Base-by-base conservation (phyloP, 2,329 filamentous ascomycete species). In the Saccharata proteae region DNA sequence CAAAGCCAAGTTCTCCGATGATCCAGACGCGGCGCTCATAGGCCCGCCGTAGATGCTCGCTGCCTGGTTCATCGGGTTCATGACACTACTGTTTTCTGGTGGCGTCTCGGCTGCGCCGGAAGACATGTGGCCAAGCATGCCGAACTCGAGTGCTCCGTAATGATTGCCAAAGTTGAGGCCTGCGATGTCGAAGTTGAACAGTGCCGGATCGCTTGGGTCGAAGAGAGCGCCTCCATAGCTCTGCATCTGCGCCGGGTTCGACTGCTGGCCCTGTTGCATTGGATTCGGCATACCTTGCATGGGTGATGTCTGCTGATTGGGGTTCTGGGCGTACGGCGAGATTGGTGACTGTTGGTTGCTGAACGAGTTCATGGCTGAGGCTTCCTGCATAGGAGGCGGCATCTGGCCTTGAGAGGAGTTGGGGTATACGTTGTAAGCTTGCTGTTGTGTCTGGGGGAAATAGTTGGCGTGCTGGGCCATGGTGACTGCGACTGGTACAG, bases 131-230 rank as follows among this genome's bases (percentile, higher is more conserved):
- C 84, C 85, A 0, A 98, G 71, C 72, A 96, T 94, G 32, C 85
- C 81, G 53, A 96, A 94, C 55, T 96, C 90, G 54, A 93, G 69
- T 12, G 86, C 88, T 38, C 86, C 88, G 50, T 96, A 98, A 41
- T 93, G 84, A 51, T 90, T 96, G 34, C 85, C 86, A 54, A 96
- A 98, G 52, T 90, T 90, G 52, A 94, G 71, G 37, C 84, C 85
- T 34, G 92, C 85, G 8, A 94, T 73, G 52, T 96, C 86, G 54
- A 96, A 93, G 52, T 94, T 94, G 69, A 92, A 94, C 34, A 93
- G 61, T 1, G 85, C 81, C 3, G 86, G 84, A 51, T 96, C 90
- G 49, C 82, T 90, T 0, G 84, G 83, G 44, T 94, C 86, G 48
- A 94, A 93, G 17, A 92, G 67, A 0, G 69, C 55, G 4, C 64